Evolutionary conservation across 805 yeast species (phyloP), one percentile per base, ranked within the genome.

Genomic region (Barnettozyma wickerhamii): DNA sequence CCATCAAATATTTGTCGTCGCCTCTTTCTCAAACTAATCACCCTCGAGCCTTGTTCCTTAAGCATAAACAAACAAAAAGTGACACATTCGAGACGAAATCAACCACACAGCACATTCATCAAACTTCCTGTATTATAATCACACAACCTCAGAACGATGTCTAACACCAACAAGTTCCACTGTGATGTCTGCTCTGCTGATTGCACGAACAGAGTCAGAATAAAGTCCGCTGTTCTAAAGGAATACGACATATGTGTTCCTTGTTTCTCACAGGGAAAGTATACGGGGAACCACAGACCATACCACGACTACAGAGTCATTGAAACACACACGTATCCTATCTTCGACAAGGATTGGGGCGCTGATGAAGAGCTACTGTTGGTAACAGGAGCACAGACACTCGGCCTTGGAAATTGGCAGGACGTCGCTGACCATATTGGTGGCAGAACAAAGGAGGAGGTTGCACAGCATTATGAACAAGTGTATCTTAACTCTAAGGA

Each of bases 211-310:
- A 68, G 97, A 50, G 93, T 93, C 35, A 74, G 98, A 47, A 81
- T 93, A 35, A 73, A 84, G 38, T 93, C 99, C 69, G 98, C 97
- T 0, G 82, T 79, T 26, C 95, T 99, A 64, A 70, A 79, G 4
- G 98, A 91, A 61, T 93, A 91, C 56, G 99, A 93, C 60, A 68
- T 93, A n/a, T 93, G 99, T 69, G 98, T 95, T 5, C 96, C 95
- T 3, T 93, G 99, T 62, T 93, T 93, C 65, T 82, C 96, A 3
- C 75, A 79, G 42, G 99, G 99, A 12, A 67, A 75, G 13, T 66
- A 76, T 18, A 76, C 93, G 4, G 95, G 88, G 3, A 81, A 77
- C 46, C 99, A 93, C 66, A 82, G 88, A 60, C 98, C 99, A 10
- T 86, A 79, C 74, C 99, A 93, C 60, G 95, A 86, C 56, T 93